Base-by-base conservation (phyloP, 805 yeast species). In the Starmerella scarabaei region DNA sequence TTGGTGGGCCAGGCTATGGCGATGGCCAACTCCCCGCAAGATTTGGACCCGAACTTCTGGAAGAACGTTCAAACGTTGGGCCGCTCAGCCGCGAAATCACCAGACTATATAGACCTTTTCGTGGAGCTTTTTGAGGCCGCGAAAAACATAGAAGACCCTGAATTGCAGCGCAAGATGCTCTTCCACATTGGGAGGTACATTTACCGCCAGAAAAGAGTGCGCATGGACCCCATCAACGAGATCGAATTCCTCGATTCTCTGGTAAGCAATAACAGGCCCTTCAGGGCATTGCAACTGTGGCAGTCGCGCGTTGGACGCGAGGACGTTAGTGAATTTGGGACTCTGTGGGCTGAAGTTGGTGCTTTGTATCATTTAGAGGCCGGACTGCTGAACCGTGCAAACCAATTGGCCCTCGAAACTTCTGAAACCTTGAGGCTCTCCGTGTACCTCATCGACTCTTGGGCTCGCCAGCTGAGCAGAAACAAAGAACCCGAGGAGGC, bases 151-250 rank as follows among this genome's bases (percentile, higher is more conserved):
- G 34, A 37, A 7, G 26, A 37, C 12, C 39, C 35, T 1, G n/a
- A 21, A 3, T 28, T 29, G n/a, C 37, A 50, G 3, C 30, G 23
- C n/a, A 14, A 37, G 6, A 18, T 35, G 28, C 21, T 52, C 9
- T 43, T 26, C 28, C 33, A 18, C 5, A 27, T 42, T 12, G 55
- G 55, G 5, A 35, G 35, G 3, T 42, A 40, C 18, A 38, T 52
- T 3, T 52, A 52, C 37, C 33, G 48, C 14, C 47, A 36, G 17
- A 45, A 36, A 29, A 30, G 24, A 18, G 51, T 51, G 9, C 41
- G 57, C 20, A 42, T 53, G 18, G 57, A 53, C 28, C 55, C 54
- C 8, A 37, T 50, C 19, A 53, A 53, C 37, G 57, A 53, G 33
- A 47, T 52, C 14, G 55, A 48, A 37, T 53, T 38, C 21, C 41